Conservation (phyloP, 495 filamentous ascomycete genomes). For the Penicillium coprophilum region DNA sequence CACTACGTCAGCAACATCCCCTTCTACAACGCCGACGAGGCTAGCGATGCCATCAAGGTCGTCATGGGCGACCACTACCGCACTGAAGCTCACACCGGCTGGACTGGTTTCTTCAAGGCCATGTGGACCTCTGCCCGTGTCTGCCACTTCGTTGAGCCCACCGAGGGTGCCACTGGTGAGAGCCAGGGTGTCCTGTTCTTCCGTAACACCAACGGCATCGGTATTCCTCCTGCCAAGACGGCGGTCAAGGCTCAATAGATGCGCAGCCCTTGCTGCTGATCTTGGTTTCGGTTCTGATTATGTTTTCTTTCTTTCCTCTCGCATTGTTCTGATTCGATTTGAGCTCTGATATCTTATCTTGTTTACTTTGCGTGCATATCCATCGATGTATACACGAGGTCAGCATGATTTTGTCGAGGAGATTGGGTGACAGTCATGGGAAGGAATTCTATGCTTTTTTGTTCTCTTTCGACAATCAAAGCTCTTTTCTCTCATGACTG, state of each 20-base stretch:
- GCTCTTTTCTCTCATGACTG: neutral
- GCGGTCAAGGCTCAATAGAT: slow-evolving; percentile 30
- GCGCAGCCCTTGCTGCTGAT: slow-evolving; percentile 1
- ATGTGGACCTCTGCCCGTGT: slow-evolving; percentile 52
- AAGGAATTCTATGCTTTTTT: neutral
- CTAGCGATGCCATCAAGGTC: slow-evolving; percentile 57
- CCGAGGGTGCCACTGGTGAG: slow-evolving; percentile 61
- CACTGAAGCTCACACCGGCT: slow-evolving; percentile 50
- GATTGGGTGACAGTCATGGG: neutral
- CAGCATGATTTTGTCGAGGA: neutral
- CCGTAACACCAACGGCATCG: slow-evolving; percentile 70
- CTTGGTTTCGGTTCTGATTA: neutral
- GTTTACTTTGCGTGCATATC: neutral
- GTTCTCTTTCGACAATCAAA: neutral
- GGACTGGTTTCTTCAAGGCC: slow-evolving; percentile 54
- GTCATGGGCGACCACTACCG: slow-evolving; percentile 60
- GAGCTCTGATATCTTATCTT: neutral
- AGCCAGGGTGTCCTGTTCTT: slow-evolving; percentile 55
- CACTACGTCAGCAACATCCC: slow-evolving; percentile 63
- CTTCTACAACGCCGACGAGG: slow-evolving; percentile 63
- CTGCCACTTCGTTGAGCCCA: slow-evolving; percentile 61
- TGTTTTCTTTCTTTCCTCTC: neutral
- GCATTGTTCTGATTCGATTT: slow-evolving; percentile 3
- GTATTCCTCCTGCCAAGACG: slow-evolving; percentile 58
- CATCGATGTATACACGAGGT: neutral